Evolutionary conservation across 768 basidiomycete species (phyloP), one percentile per base, ranked within the genome.

Genomic region (Trametes meyenii): DNA sequence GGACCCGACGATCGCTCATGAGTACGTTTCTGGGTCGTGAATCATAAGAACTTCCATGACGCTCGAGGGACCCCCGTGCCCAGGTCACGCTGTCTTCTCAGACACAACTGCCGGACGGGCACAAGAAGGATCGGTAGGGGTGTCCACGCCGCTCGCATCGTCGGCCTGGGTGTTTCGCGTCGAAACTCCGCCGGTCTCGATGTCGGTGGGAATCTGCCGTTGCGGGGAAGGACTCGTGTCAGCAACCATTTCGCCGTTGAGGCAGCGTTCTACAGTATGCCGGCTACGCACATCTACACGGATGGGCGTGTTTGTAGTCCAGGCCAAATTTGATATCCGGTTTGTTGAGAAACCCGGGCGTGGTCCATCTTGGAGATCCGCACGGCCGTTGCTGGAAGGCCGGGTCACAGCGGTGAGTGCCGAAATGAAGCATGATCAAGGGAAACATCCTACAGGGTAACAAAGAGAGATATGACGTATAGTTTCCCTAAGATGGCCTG

Each of bases 401-500:
- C 16, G 43, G 21, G 7, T 6, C 10, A 36, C 12, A 39, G 8
- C 19, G 44, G 40, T 50, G 5, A 38, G 35, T 14, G 6, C 13
- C 24, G 36, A 38, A 13, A 51, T 1, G 12, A 7, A 1, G 26
- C 24, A 21, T 36, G 13, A 26, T 3, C 11, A 21, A 19, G 24
- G 36, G 16, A 10, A 11, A 12, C 5, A 5, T 62, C 71, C 39
- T 50, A 72, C 72, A 73, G 46, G 7, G 70, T 71, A 19, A 67
- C 67, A 14, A 73, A 71, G 0, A 73, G 61, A 1, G 72, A 73
- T 21, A 73, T 71, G 0, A 71, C 69, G 56, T 73, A 73, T 38
- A 73, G 59, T 54, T 73, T 73, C 3, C 72, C 72, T 2, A 73
- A 61, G 14, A 73, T 59, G 5, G 62, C 51, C 44, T 72, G 71